Evolutionary conservation across 345 rosid species (phyloP).

Genomic region (Salix suchowensis): DNA sequence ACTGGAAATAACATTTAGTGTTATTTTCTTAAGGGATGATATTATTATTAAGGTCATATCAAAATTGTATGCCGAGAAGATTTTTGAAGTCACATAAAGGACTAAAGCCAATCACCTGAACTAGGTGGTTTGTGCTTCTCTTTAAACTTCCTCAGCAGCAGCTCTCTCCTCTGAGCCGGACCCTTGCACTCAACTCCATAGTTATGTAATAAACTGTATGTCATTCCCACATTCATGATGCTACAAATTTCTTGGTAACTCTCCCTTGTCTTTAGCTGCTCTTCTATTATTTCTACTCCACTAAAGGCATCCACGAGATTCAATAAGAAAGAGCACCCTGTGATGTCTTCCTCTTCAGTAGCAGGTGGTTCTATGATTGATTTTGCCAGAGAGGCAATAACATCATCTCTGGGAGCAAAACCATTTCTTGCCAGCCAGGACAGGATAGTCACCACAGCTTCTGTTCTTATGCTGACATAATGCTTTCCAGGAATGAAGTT

Average conservation of each 20-base stretch:
- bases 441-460: constrained; percentile 56
- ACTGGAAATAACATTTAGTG: neutral
- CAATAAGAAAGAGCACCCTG: constrained; percentile 82
- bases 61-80: neutral
- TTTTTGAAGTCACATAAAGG: neutral
- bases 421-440: constrained; percentile 87
- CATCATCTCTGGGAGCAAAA: constrained; percentile 78
- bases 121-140: constrained; percentile 55
- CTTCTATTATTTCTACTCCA: constrained; percentile 91
- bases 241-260: constrained; percentile 79
- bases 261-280: constrained; percentile 68
- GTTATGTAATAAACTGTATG: constrained; percentile 72
- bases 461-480: constrained; percentile 55
- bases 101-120: constrained; percentile 52
- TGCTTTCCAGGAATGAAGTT: constrained; percentile 58
- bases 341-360: constrained; percentile 74
- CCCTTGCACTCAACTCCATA: constrained; percentile 73
- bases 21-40: neutral
- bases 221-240: constrained; percentile 91
- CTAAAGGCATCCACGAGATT: constrained; percentile 82
- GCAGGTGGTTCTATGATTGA: constrained; percentile 81
- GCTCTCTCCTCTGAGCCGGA: constrained; percentile 68
- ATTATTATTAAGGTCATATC: neutral
- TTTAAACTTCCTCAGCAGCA: constrained; percentile 56
- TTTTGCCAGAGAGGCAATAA: constrained; percentile 71